Base-by-base conservation (phyloP, 2,329 filamentous ascomycete species). In the Escovopsis weberi region DNA sequence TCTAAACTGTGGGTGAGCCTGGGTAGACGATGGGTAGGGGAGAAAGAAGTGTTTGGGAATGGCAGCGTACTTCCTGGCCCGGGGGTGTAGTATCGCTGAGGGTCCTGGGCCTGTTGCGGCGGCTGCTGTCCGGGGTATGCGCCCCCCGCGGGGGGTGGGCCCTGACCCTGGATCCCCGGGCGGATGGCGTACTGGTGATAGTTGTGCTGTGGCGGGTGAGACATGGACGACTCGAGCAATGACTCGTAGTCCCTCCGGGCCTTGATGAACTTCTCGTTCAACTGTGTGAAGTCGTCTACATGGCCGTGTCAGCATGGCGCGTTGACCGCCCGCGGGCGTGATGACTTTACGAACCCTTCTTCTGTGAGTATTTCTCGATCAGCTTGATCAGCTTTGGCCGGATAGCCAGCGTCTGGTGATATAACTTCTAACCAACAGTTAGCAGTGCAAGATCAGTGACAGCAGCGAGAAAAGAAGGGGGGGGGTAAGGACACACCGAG, bases 211-310 rank as follows among this genome's bases (percentile, higher is more conserved):
- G 84, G 78, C n/a, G 88, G 83, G 52, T 95, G 89, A 1, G 88
- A 80, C 89, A 98, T 96, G 43, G 89, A 96, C 15, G 85, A 83
- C 62, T 98, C 91, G 18, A 98, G 70, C n/a, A 98, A 72, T 28
- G 85, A 80, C 64, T 98, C 91, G 59, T 98, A 98, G 63, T 98
- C 91, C 54, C 89, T 78, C 50, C 91, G 81, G 38, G 91, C 91
- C 64, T 98, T 98, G 70, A 98, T 96, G 62, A 98, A 98, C 66
- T 96, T 96, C 62, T 98, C 91, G 56, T 98, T 98, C 48, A 98
- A 69, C 59, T 96, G 89, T 2, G 91, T 95, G 57, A 98, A 96
- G 61, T 98, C 91, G 63, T 98, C 91, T 94, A 50, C 9, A n/a
- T n/a, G n/a, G 38, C 6, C 6, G 23, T 34, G 38, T 45, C 19